Evolutionary conservation across 2,329 filamentous ascomycete species (phyloP).

Genomic region (Pezicula rhizophila): DNA sequence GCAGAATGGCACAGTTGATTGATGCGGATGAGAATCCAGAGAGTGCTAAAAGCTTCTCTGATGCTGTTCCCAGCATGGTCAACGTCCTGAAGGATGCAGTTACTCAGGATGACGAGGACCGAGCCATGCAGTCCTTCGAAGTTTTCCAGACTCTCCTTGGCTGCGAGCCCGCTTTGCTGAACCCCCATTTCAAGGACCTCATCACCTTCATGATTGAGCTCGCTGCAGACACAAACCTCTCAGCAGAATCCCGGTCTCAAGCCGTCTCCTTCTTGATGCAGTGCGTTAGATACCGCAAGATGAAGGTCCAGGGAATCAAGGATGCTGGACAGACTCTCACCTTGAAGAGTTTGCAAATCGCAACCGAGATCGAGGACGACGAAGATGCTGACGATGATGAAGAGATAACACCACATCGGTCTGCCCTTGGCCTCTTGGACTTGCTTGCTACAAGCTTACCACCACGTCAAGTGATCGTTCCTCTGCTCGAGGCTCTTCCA

Average conservation of each 20-base stretch:
- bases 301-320: constrained; percentile 89
- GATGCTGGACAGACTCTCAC: constrained; percentile 81
- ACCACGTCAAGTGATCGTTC: constrained; percentile 89
- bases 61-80: constrained; percentile 81
- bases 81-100: constrained; percentile 81
- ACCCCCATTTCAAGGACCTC: constrained; percentile 81
- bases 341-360: constrained; percentile 79
- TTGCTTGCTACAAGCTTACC: constrained; percentile 83
- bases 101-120: constrained; percentile 75
- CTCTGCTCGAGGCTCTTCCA: constrained; percentile 79
- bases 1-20: constrained; percentile 79
- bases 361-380: constrained; percentile 79
- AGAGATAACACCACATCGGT: constrained; percentile 77
- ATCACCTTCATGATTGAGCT: constrained; percentile 92
- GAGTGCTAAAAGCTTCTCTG: constrained; percentile 69
- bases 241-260: constrained; percentile 83
- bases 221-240: constrained; percentile 66
- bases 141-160: constrained; percentile 93
- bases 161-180: constrained; percentile 79
- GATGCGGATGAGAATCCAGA: constrained; percentile 79
- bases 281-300: constrained; percentile 82
- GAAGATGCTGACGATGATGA: constrained; percentile 72
- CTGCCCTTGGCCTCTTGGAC: constrained; percentile 81
- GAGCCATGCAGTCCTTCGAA: constrained; percentile 85
- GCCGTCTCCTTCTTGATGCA: constrained; percentile 92